Evolutionary conservation across 768 basidiomycete genomes (phyloP).

Genomic region (Lactarius psammicola): DNA sequence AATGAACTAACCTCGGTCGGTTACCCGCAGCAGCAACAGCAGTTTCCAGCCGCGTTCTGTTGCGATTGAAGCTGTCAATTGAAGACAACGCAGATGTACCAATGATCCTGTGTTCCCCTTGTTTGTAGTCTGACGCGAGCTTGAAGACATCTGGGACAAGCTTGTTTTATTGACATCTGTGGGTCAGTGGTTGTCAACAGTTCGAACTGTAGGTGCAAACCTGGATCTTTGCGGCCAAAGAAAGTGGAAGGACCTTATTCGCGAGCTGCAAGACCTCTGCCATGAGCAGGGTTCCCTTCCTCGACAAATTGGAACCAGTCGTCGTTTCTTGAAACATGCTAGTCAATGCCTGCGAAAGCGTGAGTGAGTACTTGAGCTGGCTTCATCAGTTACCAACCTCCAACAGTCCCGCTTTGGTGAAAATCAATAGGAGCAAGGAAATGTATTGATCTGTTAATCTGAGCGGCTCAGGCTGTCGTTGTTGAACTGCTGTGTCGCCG

Average conservation of each 20-base stretch:
- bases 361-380: neutral
- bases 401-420: slow-evolving; percentile 83
- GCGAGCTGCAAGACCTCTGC: slow-evolving; percentile 88
- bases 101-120: slow-evolving; percentile 73
- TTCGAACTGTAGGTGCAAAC: slow-evolving; percentile 38
- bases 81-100: slow-evolving; percentile 83
- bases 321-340: slow-evolving; percentile 81
- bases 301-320: slow-evolving; percentile 67
- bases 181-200: neutral
- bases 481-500: slow-evolving; percentile 36
- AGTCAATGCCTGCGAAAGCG: slow-evolving; percentile 65
- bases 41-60: slow-evolving; percentile 63
- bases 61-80: slow-evolving; percentile 93
- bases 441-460: slow-evolving; percentile 93
- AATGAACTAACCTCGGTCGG: slow-evolving; percentile 56
- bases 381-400: slow-evolving; percentile 55
- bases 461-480: slow-evolving; percentile 51
- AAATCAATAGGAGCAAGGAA: slow-evolving; percentile 76
- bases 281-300: slow-evolving; percentile 88
- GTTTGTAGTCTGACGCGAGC: slow-evolving; percentile 78
- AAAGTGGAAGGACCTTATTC: slow-evolving; percentile 80
- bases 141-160: slow-evolving; percentile 82
- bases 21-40: slow-evolving; percentile 43
- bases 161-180: slow-evolving; percentile 41
- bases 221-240: slow-evolving; percentile 82